These are phyloP conservation scores for Fusarium penzigii DNA, from an alignment of 2,329 filamentous ascomycete genomes.

Conservation along the genomic window DNA sequence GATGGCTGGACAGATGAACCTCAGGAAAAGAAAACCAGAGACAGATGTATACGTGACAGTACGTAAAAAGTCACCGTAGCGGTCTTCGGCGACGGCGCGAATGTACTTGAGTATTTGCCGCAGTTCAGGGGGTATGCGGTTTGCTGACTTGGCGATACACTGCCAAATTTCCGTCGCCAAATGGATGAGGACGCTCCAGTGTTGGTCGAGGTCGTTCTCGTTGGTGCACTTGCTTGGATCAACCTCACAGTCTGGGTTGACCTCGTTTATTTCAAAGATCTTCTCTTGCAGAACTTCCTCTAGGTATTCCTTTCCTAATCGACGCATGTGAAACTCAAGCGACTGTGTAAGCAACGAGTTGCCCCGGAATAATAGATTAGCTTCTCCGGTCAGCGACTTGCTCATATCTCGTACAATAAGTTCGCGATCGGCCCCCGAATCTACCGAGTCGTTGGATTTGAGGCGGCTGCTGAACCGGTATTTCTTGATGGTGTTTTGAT, in stretches of 20 bases:
- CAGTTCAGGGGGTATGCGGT: conserved; percentile 76
- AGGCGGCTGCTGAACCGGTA: conserved; percentile 70
- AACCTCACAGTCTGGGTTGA: conserved; percentile 91
- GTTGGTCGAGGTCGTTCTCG: conserved; percentile 73
- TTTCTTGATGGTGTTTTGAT: conserved; percentile 74
- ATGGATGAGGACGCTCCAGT: conserved; percentile 76
- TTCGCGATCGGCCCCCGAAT: conserved; percentile 66
- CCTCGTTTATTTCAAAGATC: conserved; percentile 84
- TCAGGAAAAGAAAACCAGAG: conserved; percentile 89
- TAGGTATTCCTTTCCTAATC: conserved; percentile 88
- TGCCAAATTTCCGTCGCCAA: conserved; percentile 85
- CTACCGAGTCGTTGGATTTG: conserved; percentile 69
- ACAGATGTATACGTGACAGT: conserved; percentile 93
- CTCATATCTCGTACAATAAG: conserved; percentile 74
- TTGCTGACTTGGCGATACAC: conserved; percentile 73
- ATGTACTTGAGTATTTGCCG: conserved; percentile 88
- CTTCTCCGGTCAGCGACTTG: conserved; percentile 79
- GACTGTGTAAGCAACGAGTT: conserved; percentile 94
- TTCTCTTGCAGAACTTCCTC: conserved; percentile 85
- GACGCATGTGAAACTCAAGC: conserved; percentile 92
- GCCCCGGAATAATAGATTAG: conserved; percentile 91
- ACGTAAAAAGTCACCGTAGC: conserved; percentile 88
- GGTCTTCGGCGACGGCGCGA: conserved; percentile 87
- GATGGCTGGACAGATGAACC: conserved; percentile 96
- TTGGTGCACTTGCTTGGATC: conserved; percentile 75